A percentile compares a stretch with the other conserved stretches of the same genome.
Evolutionary conservation across 2,329 filamentous ascomycete genomes (phyloP).

Genomic region (Onygenales sp.): DNA sequence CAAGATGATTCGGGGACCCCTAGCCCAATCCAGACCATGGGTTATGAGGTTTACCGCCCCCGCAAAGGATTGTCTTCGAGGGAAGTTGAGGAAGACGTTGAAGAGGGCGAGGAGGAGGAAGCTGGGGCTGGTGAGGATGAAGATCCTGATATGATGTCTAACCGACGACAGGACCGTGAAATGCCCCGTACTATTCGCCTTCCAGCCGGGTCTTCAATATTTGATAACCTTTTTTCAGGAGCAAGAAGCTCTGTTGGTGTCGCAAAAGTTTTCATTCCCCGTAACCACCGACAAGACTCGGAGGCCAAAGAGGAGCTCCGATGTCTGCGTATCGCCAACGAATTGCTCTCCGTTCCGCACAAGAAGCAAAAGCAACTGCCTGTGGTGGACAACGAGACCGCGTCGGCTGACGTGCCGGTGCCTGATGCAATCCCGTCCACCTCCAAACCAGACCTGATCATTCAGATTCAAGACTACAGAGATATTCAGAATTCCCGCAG

Average conservation of each 20-base stretch:
- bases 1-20: conserved; percentile 24
- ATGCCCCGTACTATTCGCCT: conserved; percentile 10
- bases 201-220: conserved; percentile 4
- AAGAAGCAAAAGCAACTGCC: conserved; percentile 5
- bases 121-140: conserved; percentile 33
- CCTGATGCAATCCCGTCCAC: conserved; percentile 10
- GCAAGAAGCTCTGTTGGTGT: conserved; percentile 8
- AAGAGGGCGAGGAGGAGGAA: conserved; percentile 37
- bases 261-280: conserved; percentile 10
- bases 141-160: conserved; percentile 15
- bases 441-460: conserved; percentile 45
- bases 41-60: conserved; percentile 46
- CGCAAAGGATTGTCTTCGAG: conserved; percentile 21
- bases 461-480: conserved; percentile 72
- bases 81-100: conserved; percentile 37
- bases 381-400: not conserved
- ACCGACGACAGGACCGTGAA: conserved; percentile 11
- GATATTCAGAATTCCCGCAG: conserved; percentile 63
- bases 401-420: conserved; percentile 7
- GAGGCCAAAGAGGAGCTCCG: conserved; percentile 19
- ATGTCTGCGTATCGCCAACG: conserved; percentile 26
- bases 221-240: conserved; percentile 9
- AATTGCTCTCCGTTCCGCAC: conserved; percentile 21
- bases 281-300: conserved; percentile 1
- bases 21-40: conserved; percentile 34